Percentiles rank a stretch among this genome's conserved stretches.
These are phyloP conservation scores for Ustilago nuda DNA, from an alignment of 1,284 basidiomycete genomes.

Conservation along the genomic window DNA sequence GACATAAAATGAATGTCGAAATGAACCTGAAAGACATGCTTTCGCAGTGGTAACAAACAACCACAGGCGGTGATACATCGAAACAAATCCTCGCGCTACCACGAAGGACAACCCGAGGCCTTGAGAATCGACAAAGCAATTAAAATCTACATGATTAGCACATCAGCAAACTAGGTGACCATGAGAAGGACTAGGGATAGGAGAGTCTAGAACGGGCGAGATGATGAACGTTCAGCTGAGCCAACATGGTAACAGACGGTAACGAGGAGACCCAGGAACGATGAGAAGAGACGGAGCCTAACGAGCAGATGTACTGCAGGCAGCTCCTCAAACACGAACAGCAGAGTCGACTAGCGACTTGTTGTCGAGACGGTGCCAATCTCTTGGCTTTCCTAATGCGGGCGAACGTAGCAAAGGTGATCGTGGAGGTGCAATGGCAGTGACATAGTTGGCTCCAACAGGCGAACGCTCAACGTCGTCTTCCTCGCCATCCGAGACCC, in stretches of 20 bases:
- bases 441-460: conserved; percentile 18
- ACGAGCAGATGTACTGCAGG: neutral
- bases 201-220: neutral
- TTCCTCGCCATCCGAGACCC: conserved; percentile 39
- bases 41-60: neutral
- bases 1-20: neutral
- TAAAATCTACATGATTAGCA: conserved; percentile 21
- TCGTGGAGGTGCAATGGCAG: conserved; percentile 5
- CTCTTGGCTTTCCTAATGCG: conserved; percentile 22
- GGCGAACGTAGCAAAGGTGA: conserved; percentile 21
- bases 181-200: neutral
- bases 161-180: conserved; percentile 6
- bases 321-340: conserved; percentile 18
- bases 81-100: neutral
- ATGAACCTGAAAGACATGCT: no score
- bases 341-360: conserved; percentile 37
- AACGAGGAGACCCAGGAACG: neutral
- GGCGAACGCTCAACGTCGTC: conserved; percentile 30
- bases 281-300: neutral
- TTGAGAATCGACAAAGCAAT: conserved; percentile 3
- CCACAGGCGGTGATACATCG: neutral
- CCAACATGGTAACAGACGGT: neutral
- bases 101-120: neutral
- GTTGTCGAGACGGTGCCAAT: conserved; percentile 45
- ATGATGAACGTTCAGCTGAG: neutral